Conservation (phyloP, 495 filamentous ascomycete species). For the Neohortaea acidophila region DNA sequence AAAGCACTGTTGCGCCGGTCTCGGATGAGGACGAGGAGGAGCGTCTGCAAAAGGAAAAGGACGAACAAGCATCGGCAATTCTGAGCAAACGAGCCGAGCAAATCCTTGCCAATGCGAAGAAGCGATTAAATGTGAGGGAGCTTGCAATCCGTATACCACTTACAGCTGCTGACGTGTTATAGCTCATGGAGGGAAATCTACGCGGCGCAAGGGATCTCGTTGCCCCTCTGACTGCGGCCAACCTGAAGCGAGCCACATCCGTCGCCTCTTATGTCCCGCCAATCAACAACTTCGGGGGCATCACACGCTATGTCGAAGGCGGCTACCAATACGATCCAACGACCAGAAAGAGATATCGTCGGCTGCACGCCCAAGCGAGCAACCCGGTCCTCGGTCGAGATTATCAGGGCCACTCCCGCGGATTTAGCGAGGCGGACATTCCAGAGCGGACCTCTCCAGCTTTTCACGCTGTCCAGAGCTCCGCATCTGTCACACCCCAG, state of each 20-base stretch:
- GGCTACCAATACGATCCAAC: neutral
- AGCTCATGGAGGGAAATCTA: conserved; percentile 89
- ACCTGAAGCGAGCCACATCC: conserved; percentile 17
- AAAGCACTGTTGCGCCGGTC: too few species aligned
- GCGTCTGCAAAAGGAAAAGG: conserved; percentile 29
- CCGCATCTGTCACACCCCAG: neutral
- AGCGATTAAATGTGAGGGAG: conserved; percentile 61
- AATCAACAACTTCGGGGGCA: neutral
- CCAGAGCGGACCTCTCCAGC: conserved; percentile 15
- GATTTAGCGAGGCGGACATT: conserved; percentile 21
- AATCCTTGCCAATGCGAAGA: conserved; percentile 83
- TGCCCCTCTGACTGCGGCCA: conserved; percentile 15
- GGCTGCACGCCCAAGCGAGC: conserved; percentile 12
- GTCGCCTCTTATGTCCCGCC: conserved; percentile 6
- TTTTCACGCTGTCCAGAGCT: neutral
- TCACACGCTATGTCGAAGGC: neutral
- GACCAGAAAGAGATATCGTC: neutral
- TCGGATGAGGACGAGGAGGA: conserved; percentile 19
- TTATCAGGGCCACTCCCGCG: conserved; percentile 18
- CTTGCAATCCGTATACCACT: neutral
- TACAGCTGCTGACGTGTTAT: conserved; percentile 14
- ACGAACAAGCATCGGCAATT: conserved; percentile 45
- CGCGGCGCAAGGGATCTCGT: conserved; percentile 46
- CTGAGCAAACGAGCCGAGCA: conserved; percentile 64
- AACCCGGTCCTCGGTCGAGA: conserved; percentile 8